Percentiles rank a stretch among this genome's conserved stretches.
These are phyloP conservation scores for Phytopythium delawarense DNA, from an alignment of 352 stramenopile species.

Conservation along the genomic window DNA sequence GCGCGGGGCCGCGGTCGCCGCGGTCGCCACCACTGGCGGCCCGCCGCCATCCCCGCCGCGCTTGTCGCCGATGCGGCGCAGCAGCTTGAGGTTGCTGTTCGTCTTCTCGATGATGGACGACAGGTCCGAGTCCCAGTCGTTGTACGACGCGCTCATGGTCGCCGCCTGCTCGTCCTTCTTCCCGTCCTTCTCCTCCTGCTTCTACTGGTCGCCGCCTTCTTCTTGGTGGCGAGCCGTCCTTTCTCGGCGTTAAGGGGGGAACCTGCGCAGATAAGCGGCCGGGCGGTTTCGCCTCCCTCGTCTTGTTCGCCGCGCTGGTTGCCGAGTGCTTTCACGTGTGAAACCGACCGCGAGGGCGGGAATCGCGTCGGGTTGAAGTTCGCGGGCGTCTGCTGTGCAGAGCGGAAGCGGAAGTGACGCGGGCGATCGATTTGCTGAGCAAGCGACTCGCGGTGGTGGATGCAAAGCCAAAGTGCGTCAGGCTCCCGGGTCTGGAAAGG, in stretches of 20 bases:
- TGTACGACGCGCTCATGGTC: slow-evolving; percentile 53
- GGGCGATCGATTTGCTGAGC: slow-evolving; percentile 1
- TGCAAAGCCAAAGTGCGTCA: background rate
- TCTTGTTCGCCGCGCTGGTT: background rate
- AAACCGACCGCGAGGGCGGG: background rate
- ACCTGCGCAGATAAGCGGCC: too few species aligned
- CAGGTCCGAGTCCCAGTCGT: slow-evolving; percentile 80
- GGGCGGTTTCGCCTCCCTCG: too few species aligned
- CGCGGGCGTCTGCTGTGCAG: background rate
- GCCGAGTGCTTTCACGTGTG: background rate
- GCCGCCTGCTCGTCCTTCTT: background rate
- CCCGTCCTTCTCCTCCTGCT: background rate
- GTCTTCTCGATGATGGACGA: slow-evolving; percentile 88
- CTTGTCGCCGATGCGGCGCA: slow-evolving; percentile 78
- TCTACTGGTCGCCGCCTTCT: background rate
- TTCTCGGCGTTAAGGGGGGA: too few species aligned
- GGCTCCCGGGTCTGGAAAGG: too few species aligned
- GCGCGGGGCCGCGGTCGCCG: slow-evolving; percentile 11
- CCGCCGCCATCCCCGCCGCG: slow-evolving; percentile 28
- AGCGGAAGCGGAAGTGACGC: slow-evolving; percentile 1
- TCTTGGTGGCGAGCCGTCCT: background rate
- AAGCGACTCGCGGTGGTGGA: slow-evolving; percentile 1
- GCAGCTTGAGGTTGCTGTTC: slow-evolving; percentile 83
- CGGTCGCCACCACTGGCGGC: slow-evolving; percentile 22
- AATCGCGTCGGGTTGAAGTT: background rate